Evolutionary conservation across 306 rosid species (phyloP), one percentile per base, ranked within the genome.

Genomic region (Gillenia trifoliata): DNA sequence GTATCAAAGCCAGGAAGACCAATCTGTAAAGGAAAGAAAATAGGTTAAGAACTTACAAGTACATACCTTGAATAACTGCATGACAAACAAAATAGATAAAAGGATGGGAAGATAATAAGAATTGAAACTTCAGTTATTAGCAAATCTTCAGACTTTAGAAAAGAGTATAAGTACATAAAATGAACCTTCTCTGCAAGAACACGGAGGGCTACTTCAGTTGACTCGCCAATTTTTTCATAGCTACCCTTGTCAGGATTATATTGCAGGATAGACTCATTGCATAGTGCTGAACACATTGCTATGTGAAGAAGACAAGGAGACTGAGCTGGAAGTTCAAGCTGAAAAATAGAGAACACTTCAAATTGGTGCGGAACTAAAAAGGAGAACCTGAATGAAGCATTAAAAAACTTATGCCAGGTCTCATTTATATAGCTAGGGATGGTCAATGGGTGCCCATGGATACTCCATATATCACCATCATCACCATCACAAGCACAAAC

Each of bases 221-320:
- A 94, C 89, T 94, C 98, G n/a, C 98, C 98, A 86, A 94, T 94
- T 81, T 91, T 94, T 88, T 94, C 97, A 45, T 89, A 90, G 68
- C 77, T 87, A 64, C 96, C 97, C 87, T 90, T 90, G 74, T 91
- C 91, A 68, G 92, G 97, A 83, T 94, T 91, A 86, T 91, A 94
- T 83, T 94, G 98, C 79, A 94, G 83, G 78, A 81, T 80, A 71
- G 96, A 94, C 79, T 91, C 98, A 29, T 94, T 94, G 90, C 97
- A 94, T 66, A 94, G 93, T 38, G 97, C 96, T 47, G 98, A 94
- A 73, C 94, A 87, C 96, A 91, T 94, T 70, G 98, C 96, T 71
- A 83, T 74, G 86, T 94, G 97, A 79, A 94, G 92, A 86, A 94
- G 93, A 83, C 98, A 91, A 38, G 97, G 88, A 49, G 78, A 75